Conservation (phyloP, 176 grass and related monocot genomes). For the Canna indica region DNA sequence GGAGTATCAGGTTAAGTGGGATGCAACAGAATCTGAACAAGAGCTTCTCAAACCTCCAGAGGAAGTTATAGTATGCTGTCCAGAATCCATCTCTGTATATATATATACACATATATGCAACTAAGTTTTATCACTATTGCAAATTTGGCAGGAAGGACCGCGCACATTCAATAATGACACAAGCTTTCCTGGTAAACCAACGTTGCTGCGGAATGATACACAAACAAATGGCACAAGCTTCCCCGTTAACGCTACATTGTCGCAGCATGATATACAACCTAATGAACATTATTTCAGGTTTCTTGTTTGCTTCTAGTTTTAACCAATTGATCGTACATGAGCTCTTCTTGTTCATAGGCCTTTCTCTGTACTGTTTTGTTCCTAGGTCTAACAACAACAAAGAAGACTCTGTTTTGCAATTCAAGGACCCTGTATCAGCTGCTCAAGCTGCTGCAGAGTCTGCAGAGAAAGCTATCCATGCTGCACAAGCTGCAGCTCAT, state of each 20-base stretch:
- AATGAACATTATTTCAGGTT: conserved; percentile 41
- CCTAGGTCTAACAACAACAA: conserved; percentile 26
- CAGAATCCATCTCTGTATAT: conserved; percentile 5
- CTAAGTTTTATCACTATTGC: conserved; percentile 20
- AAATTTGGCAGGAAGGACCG: conserved; percentile 59
- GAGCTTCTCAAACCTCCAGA: conserved; percentile 84
- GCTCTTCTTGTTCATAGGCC: neutral
- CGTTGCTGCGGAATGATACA: neutral
- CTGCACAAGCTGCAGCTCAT: conserved; percentile 64
- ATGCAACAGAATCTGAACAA: conserved; percentile 58
- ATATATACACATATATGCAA: neutral
- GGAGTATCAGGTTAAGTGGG: conserved; percentile 79
- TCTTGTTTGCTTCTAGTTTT: neutral
- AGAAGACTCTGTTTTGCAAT: conserved; percentile 35
- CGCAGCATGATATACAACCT: conserved; percentile 27
- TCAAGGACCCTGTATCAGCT: conserved; percentile 71
- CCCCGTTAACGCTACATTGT: conserved; percentile 36
- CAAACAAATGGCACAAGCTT: conserved; percentile 47
- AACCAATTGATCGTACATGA: neutral
- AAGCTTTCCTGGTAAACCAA: conserved; percentile 48
- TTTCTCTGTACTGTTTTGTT: conserved; percentile 10
- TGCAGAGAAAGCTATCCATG: conserved; percentile 61
- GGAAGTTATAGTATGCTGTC: conserved; percentile 20
- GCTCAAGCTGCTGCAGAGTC: conserved; percentile 70
- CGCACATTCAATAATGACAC: conserved; percentile 46